Conservation (phyloP, 2,329 filamentous ascomycete species). For the Colletotrichum sp. region DNA sequence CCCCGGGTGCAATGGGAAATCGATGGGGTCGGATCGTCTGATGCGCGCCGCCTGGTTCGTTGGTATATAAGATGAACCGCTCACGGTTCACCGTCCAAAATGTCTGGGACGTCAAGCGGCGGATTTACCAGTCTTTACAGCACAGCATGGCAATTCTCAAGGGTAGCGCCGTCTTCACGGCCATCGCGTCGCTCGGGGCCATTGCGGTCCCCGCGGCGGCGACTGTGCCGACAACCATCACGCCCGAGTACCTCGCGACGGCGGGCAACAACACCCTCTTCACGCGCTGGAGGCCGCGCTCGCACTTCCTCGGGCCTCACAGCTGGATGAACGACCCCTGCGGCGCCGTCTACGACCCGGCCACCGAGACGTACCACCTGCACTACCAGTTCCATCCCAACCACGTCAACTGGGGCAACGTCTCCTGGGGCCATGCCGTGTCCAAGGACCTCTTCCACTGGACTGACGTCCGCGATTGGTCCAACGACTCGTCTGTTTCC, state of each 20-base stretch:
- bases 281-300: slow-evolving; percentile 22
- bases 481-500: slow-evolving; percentile 19
- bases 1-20: not conserved
- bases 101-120: not conserved
- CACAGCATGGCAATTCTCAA: slow-evolving; percentile 19
- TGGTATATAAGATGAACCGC: slow-evolving; percentile 15
- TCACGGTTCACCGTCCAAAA: not conserved
- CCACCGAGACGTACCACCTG: slow-evolving; percentile 63
- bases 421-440: slow-evolving; percentile 73
- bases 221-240: not conserved
- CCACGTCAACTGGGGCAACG: slow-evolving; percentile 56
- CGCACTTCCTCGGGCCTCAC: slow-evolving; percentile 58
- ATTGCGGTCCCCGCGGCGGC: slow-evolving; percentile 4
- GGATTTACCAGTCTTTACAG: not conserved
- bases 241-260: slow-evolving; percentile 11
- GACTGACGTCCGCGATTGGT: slow-evolving; percentile 31
- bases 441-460: slow-evolving; percentile 67
- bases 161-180: slow-evolving; percentile 19
- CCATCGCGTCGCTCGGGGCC: slow-evolving; percentile 17
- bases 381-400: slow-evolving; percentile 65
- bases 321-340: slow-evolving; percentile 69
- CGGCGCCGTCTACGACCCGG: slow-evolving; percentile 62
- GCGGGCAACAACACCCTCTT: slow-evolving; percentile 22
- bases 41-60: not conserved
- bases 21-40: not conserved